These are phyloP conservation scores for Saturnispora galanensis DNA, from an alignment of 805 yeast genomes.

Conservation along the genomic window DNA sequence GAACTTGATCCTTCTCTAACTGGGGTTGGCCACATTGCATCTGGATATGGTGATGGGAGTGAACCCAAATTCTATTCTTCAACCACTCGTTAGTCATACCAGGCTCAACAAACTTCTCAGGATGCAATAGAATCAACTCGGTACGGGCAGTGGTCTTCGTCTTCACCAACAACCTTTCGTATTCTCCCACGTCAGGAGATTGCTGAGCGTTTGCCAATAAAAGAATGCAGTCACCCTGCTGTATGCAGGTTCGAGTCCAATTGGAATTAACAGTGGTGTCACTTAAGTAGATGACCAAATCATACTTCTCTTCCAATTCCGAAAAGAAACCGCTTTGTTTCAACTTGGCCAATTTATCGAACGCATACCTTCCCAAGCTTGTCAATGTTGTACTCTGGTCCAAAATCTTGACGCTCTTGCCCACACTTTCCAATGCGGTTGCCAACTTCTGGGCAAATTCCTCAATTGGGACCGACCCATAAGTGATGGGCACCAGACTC, in stretches of 20 bases:
- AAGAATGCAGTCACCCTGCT: conserved; percentile 92
- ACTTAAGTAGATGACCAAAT: conserved; percentile 81
- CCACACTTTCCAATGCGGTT: conserved; percentile 61
- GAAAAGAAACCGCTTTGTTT: conserved; percentile 86
- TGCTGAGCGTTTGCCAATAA: conserved; percentile 76
- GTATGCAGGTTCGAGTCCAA: conserved; percentile 89
- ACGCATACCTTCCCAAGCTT: conserved; percentile 85
- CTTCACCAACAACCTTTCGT: conserved; percentile 65
- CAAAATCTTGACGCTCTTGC: conserved; percentile 64
- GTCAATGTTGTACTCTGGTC: conserved; percentile 73
- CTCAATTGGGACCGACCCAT: conserved; percentile 67
- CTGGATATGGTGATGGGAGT: conserved; percentile 86
- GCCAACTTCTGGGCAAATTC: conserved; percentile 73
- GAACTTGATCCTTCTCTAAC: conserved; percentile 5
- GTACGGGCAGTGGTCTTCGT: conserved; percentile 79
- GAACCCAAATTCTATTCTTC: conserved; percentile 80
- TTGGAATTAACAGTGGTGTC: conserved; percentile 74
- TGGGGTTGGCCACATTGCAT: conserved; percentile 29
- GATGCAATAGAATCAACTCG: conserved; percentile 76
- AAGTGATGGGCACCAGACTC: conserved; percentile 69
- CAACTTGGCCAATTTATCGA: conserved; percentile 76
- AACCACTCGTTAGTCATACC: conserved; percentile 85
- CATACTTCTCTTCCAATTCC: conserved; percentile 79
- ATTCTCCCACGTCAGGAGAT: conserved; percentile 72
- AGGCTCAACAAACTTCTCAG: conserved; percentile 71